Percentiles rank a stretch among this genome's conserved stretches.
Conservation (phyloP, 2,329 filamentous ascomycete genomes). For the Xylaria sp. region DNA sequence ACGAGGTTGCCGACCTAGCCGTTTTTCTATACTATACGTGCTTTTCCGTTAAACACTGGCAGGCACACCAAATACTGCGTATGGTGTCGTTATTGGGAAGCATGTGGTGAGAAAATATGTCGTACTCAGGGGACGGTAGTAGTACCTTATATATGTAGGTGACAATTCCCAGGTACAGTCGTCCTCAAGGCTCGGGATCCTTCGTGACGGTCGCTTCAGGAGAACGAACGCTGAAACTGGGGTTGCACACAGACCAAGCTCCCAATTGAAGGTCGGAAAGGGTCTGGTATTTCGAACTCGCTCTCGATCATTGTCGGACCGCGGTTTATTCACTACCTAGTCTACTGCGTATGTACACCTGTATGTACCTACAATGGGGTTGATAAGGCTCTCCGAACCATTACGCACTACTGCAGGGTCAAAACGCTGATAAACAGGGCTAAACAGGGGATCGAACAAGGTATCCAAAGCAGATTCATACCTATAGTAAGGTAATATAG, state of each 20-base stretch:
- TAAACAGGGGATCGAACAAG: constrained; percentile 7
- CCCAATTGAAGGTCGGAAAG: background rate
- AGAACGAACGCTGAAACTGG: background rate
- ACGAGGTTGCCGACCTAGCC: background rate
- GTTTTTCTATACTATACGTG: background rate
- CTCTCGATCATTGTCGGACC: background rate
- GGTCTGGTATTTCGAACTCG: constrained; percentile 5
- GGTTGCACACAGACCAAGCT: background rate
- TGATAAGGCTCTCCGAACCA: constrained; percentile 21
- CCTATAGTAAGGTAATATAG: too few relatives aligned
- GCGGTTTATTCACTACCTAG: background rate
- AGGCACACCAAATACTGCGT: background rate
- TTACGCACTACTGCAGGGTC: constrained; percentile 24
- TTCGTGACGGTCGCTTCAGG: constrained; percentile 8
- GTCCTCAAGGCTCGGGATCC: constrained; percentile 14
- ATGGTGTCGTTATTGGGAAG: background rate
- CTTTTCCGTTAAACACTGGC: background rate
- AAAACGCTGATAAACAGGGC: constrained; percentile 11
- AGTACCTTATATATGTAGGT: background rate
- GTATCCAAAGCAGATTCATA: constrained; percentile 2
- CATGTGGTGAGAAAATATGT: constrained; percentile 10
- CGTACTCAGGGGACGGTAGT: constrained; percentile 1
- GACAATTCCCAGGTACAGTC: background rate
- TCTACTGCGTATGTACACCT: too few relatives aligned
- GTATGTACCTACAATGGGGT: background rate